Evolutionary conservation across 1,284 basidiomycete species (phyloP).

Genomic region (Boletus hoseneyae): DNA sequence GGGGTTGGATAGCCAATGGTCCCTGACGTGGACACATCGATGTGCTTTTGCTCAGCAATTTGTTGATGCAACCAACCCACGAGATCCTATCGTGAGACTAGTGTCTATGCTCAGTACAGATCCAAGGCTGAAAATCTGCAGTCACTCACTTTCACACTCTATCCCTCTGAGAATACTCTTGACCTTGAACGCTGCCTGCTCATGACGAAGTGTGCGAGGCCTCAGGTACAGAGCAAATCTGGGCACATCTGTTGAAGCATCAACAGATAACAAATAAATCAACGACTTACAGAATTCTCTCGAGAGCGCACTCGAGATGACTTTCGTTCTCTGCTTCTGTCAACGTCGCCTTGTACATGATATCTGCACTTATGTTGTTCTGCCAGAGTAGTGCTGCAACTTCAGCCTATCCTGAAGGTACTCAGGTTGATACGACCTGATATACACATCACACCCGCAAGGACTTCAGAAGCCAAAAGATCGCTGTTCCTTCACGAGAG

Average conservation of each 20-base stretch:
- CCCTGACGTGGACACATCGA: constrained; percentile 63
- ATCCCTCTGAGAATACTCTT: constrained; percentile 75
- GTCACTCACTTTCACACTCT: constrained; percentile 61
- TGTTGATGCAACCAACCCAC: constrained; percentile 70
- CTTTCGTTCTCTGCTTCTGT: constrained; percentile 59
- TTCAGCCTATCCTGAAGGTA: constrained; percentile 76
- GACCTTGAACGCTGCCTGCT: constrained; percentile 71
- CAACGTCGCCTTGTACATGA: constrained; percentile 79
- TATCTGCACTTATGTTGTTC: constrained; percentile 78
- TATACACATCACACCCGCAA: constrained; percentile 79
- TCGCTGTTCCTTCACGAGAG: constrained; percentile 72
- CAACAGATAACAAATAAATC: neutral
- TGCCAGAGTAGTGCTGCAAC: constrained; percentile 76
- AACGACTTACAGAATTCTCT: constrained; percentile 69
- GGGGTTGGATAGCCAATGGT: constrained; percentile 37
- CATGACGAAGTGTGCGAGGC: constrained; percentile 52
- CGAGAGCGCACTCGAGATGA: constrained; percentile 64
- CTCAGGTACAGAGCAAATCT: constrained; percentile 74
- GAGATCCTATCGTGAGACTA: constrained; percentile 68
- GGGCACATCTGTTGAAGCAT: constrained; percentile 1
- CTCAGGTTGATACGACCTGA: constrained; percentile 77
- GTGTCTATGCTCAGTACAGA: neutral
- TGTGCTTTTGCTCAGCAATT: constrained; percentile 72
- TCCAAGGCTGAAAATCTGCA: neutral
- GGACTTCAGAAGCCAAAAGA: constrained; percentile 89